Base-by-base conservation (phyloP, 352 stramenopile genomes). In the Phytopythium sindhum region DNA sequence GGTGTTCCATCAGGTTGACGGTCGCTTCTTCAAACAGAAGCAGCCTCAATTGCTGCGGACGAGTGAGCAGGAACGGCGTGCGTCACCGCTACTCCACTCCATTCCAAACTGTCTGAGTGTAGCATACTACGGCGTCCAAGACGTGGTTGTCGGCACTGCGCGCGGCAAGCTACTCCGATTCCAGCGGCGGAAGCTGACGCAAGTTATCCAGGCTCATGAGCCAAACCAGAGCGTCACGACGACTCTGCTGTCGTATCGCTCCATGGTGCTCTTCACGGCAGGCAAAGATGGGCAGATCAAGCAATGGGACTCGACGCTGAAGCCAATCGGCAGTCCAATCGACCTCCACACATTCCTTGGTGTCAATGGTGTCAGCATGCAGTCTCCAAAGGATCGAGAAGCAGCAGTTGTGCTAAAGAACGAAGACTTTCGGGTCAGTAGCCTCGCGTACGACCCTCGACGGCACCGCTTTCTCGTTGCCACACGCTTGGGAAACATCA, bases 241-340 rank as follows among this genome's bases (percentile, higher is more conserved):
- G 0, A 81, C 73, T 53, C 15, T 83, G 33, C 57, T 90, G 0
- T 84, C 80, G 0, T 93, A 75, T 54, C 74, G 81, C 33, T 86
- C 83, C 0, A 90, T 90, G 83, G 69, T 92, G 9, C 64, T 95
- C n/a, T 91, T 93, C 61, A 89, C 86, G 0, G 77, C 80, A 12
- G 81, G 81, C 0, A 93, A 91, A 58, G 85, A 92, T 53, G 86
- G 84, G 0, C 73, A 86, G 14, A 70, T 93, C 37, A 87, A 86
- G 63, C 84, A 93, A 75, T 95, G 85, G 85, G 85, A 95, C 61
- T 88, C 81, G 28, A 93, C 84, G 0, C 66, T 93, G 11, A 73
- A 73, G 12, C 74, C 86, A 0, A 90, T 95, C n/a, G 86, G 86
- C 15, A 77, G 89, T 37, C 55, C 78, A 1, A 66, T 91, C 8